Evolutionary conservation across 2,329 filamentous ascomycete species (phyloP).

Genomic region (Nemania abortiva): DNA sequence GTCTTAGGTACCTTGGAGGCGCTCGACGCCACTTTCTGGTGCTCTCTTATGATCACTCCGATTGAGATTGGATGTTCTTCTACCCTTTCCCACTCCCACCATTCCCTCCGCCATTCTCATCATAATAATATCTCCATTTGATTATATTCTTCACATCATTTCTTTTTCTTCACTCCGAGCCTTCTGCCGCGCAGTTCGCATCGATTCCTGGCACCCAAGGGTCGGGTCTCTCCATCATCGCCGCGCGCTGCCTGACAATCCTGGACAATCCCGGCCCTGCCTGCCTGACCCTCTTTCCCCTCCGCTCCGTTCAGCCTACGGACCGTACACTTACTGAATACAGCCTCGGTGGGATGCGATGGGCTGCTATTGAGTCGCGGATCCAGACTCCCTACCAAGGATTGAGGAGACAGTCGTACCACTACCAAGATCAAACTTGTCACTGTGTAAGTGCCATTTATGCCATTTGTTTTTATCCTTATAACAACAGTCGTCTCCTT

Average conservation of each 20-base stretch:
- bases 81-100: neutral
- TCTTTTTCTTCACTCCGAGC: neutral
- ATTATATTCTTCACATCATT: neutral
- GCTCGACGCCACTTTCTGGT: neutral
- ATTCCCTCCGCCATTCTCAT: neutral
- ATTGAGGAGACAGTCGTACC: neutral
- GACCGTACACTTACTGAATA: neutral
- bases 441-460: conserved; percentile 18
- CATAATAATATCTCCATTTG: too few species aligned
- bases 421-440: neutral
- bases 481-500: too few species aligned
- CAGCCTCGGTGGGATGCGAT: conserved; percentile 13
- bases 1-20: neutral
- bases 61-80: neutral
- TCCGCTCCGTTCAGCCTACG: neutral
- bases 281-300: conserved; percentile 7
- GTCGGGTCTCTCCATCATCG: conserved; percentile 11
- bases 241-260: conserved; percentile 1
- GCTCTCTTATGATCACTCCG: neutral
- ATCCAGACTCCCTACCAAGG: neutral
- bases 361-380: neutral
- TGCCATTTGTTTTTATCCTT: neutral
- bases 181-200: neutral
- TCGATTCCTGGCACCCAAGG: neutral
- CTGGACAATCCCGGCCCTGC: neutral